Base-by-base conservation (phyloP, 805 yeast genomes). In the Phaffomyces antillensis region DNA sequence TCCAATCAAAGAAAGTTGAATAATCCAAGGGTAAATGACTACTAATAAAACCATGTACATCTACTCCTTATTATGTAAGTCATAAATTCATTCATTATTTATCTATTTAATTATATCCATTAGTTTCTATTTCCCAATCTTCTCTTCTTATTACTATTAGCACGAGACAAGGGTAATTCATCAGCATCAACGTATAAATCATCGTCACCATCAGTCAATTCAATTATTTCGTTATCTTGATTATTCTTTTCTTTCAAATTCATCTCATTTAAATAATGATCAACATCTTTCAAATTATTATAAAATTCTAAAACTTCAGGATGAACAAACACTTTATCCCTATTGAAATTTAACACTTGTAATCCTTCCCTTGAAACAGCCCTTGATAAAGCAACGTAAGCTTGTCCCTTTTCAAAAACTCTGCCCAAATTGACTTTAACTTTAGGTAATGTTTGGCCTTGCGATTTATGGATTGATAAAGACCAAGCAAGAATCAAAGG, bases 401-500 rank as follows among this genome's bases (percentile, higher is more conserved):
- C 95, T 61, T 93, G 99, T 0, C 99, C 99, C 43, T 78, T 81
- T 59, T 90, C 98, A 63, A 91, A 91, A 2, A 85, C 79, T 45
- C 72, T 71, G 33, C 73, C 70, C 49, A 91, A 71, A 60, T 93
- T 95, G 7, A 91, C 96, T 50, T 75, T 75, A 5, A 86, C 89
- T 44, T 76, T 72, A 5, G 83, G 80, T 37, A 89, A 63, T 0
- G 98, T 86, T 63, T 91, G 90, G 1, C 99, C 99, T 62, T 91
- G 99, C 0, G 97, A 81, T 65, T 93, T 91, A 61, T 93, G 99
- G 38, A 93, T 90, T 0, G 97, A 89, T 37, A 93, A 64, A 0
- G 99, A 89, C 97, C 98, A 93, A 0, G 99, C 96, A n/a, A 90
- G 67, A 54, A 91, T 81, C 43, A 93, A 66, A 0, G 99, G 99